Evolutionary conservation across 495 filamentous ascomycete genomes (phyloP), one percentile per base, ranked within the genome.

Genomic region (Hypoxylon crocopeplum): DNA sequence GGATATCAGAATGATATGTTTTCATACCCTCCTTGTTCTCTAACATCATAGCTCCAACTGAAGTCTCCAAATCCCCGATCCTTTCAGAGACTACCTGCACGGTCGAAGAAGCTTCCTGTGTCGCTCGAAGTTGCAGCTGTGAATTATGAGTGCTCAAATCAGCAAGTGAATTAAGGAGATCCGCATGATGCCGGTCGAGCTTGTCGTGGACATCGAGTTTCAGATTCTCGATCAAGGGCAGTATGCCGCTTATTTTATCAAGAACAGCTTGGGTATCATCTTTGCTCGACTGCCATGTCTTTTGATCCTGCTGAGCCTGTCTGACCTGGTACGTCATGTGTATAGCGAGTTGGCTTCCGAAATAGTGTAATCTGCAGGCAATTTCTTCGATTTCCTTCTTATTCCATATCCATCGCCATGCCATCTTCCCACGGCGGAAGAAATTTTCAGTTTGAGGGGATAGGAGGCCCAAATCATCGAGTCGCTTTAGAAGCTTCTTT

Each of bases 321-420:
- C 11, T 47, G 5, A 47, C 21, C 15, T 47, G 44, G 44, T 47
- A 21, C 12, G 44, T 33, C 17, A 33, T 33, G 10, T 47, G 27
- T 12, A 47, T 7, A 21, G 44, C 3, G 30, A 47, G 25, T n/a
- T 21, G 44, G 22, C 27, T 34, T 12, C 27, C 44, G 15, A 47
- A 47, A 10, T 34, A 21, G n/a, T 47, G 27, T 21, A 33, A 10
- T 15, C 29, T 47, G 15, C 21, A 10, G 44, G 29, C 27, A 39
- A 38, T 41, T 29, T 45, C 51, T 24, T 45, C 41, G 15, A 47
- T 55, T 19, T 55, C 40, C 24, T 19, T 21, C 22, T 54, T 44
- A n/a, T 54, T 44, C 50, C 50, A 54, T 27, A 54, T 16, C 17
- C 19, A 45, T 37, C 21, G 33, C 25, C 29, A 47, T 15, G 32